Evolutionary conservation across 2,329 filamentous ascomycete genomes (phyloP).

Genomic region (Rutstroemia sp.): DNA sequence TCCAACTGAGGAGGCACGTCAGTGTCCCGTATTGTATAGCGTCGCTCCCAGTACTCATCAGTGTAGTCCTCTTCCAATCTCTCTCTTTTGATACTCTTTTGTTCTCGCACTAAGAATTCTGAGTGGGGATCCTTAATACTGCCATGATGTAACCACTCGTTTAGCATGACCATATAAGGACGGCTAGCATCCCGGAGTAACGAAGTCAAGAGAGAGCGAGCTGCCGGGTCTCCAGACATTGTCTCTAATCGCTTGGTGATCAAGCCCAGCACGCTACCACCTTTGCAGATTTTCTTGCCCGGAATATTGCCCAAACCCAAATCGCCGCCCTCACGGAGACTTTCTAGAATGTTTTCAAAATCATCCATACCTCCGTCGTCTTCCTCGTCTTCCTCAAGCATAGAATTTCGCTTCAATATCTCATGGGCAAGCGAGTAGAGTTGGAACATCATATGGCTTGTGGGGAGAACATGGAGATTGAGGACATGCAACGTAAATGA

Average conservation of each 20-base stretch:
- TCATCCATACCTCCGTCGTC: slow-evolving; percentile 61
- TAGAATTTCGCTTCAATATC: slow-evolving; percentile 76
- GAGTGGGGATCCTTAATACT: slow-evolving; percentile 89
- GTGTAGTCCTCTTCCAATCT: slow-evolving; percentile 93
- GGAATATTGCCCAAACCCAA: slow-evolving; percentile 70
- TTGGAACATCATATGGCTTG: slow-evolving; percentile 84
- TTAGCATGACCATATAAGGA: slow-evolving; percentile 97
- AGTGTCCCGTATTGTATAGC: slow-evolving; percentile 88
- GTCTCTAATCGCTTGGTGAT: slow-evolving; percentile 78
- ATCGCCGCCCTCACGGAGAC: slow-evolving; percentile 78
- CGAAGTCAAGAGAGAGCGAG: slow-evolving; percentile 71
- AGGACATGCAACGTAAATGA: slow-evolving; percentile 89
- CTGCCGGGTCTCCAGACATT: slow-evolving; percentile 90
- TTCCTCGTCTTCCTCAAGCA: slow-evolving; percentile 72
- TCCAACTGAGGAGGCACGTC: slow-evolving; percentile 90
- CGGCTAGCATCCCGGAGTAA: slow-evolving; percentile 81
- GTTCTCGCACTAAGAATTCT: slow-evolving; percentile 92
- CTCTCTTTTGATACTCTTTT: slow-evolving; percentile 89
- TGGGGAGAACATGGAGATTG: slow-evolving; percentile 84
- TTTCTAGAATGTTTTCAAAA: slow-evolving; percentile 88
- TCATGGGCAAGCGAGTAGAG: slow-evolving; percentile 83
- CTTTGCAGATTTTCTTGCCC: slow-evolving; percentile 89
- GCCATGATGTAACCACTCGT: slow-evolving; percentile 96
- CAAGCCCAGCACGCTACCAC: slow-evolving; percentile 86
- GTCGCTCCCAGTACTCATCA: slow-evolving; percentile 97